Evolutionary conservation across 2,329 filamentous ascomycete species (phyloP).

Genomic region (Cladosporium sp.): DNA sequence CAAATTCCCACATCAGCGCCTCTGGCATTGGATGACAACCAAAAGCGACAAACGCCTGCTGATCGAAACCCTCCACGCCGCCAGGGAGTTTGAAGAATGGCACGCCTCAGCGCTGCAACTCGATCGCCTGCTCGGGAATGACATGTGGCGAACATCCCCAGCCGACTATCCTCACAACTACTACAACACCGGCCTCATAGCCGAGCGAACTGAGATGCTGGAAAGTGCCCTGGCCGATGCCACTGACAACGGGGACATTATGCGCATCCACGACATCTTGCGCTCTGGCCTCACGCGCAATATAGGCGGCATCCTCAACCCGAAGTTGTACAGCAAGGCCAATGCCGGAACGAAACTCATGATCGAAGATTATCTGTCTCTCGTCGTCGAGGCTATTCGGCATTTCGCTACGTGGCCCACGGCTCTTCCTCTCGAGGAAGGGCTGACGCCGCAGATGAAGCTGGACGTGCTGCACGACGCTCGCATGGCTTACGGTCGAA

Average conservation of each 20-base stretch:
- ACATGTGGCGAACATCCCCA: slow-evolving; percentile 62
- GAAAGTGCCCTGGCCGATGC: slow-evolving; percentile 20
- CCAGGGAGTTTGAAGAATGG: slow-evolving; percentile 69
- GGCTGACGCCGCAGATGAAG: slow-evolving; percentile 57
- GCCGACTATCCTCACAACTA: slow-evolving; percentile 62
- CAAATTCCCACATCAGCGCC: not conserved
- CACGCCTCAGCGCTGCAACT: slow-evolving; percentile 76
- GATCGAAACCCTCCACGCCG: slow-evolving; percentile 16
- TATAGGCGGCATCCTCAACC: slow-evolving; percentile 82
- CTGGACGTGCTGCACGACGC: slow-evolving; percentile 84
- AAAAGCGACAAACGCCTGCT: slow-evolving; percentile 15
- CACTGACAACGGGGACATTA: slow-evolving; percentile 53
- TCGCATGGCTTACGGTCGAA: slow-evolving; percentile 81
- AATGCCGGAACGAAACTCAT: slow-evolving; percentile 86
- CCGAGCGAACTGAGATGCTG: slow-evolving; percentile 57
- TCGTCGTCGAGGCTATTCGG: slow-evolving; percentile 75
- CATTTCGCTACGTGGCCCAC: slow-evolving; percentile 68
- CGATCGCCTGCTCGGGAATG: slow-evolving; percentile 76
- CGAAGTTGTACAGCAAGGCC: slow-evolving; percentile 76
- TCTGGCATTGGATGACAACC: slow-evolving; percentile 10
- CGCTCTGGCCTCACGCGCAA: slow-evolving; percentile 76
- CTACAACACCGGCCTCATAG: slow-evolving; percentile 84
- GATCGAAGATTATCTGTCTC: slow-evolving; percentile 85
- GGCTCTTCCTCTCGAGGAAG: slow-evolving; percentile 35
- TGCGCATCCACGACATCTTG: slow-evolving; percentile 72